Conservation (phyloP, 331 rosid genomes). For the Pyracantha coccinea region DNA sequence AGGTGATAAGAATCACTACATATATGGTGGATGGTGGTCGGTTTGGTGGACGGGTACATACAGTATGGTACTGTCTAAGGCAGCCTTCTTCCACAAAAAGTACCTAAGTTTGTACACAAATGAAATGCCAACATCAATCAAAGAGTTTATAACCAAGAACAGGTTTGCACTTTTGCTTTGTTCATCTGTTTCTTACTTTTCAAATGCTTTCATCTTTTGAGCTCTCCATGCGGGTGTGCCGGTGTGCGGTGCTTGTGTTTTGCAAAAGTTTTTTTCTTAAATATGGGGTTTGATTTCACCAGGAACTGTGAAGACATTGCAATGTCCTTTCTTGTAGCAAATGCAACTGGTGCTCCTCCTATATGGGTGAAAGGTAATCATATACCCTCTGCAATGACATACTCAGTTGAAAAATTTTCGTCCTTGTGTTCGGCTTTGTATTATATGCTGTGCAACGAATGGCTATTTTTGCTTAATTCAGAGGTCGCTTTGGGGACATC, state of each 20-base stretch:
- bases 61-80: conserved; percentile 97
- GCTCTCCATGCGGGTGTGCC: not conserved
- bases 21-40: conserved; percentile 99
- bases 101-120: conserved; percentile 60
- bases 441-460: not conserved
- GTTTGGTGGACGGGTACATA: conserved; percentile 99
- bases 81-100: conserved; percentile 93
- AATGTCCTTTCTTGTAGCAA: conserved; percentile 95
- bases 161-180: conserved; percentile 40
- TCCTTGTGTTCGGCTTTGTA: not conserved
- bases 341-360: conserved; percentile 90
- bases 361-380: conserved; percentile 90
- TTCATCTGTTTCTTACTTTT: not conserved
- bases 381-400: not conserved
- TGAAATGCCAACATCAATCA: conserved; percentile 79
- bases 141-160: conserved; percentile 53
- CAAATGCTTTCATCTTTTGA: not conserved
- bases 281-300: conserved; percentile 24
- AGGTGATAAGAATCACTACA: conserved; percentile 30
- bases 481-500: no score
- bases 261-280: not conserved
- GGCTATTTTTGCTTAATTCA: not conserved
- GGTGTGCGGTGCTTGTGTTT: not conserved
- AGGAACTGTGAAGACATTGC: conserved; percentile 99
- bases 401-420: not conserved